phyloP scores from a whole-genome alignment of 495 filamentous ascomycete genomes.

The Bryoglossum gracile region DNA sequence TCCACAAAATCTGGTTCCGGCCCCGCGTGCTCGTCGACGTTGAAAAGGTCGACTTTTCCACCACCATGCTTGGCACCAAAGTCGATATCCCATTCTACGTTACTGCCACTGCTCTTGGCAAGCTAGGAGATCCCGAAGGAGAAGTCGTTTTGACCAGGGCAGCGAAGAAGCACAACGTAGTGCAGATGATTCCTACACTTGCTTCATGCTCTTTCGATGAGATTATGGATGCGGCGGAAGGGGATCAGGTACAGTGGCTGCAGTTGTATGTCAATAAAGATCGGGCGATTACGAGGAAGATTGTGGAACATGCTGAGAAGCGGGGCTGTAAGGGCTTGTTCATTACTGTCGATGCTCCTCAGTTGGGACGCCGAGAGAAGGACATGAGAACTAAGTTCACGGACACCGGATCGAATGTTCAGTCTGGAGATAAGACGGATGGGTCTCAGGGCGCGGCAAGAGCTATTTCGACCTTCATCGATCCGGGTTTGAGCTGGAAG shows the following conservation, averaged over 20 bases:
- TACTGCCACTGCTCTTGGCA: constrained; percentile 85
- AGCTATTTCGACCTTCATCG: constrained; percentile 90
- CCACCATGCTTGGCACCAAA: constrained; percentile 86
- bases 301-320: constrained; percentile 84
- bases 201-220: constrained; percentile 97
- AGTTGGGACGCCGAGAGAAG: constrained; percentile 91
- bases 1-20: constrained; percentile 96
- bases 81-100: constrained; percentile 82
- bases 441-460: constrained; percentile 85
- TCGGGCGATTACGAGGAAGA: constrained; percentile 79
- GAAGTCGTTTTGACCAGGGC: constrained; percentile 85
- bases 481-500: constrained; percentile 82
- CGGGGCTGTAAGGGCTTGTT: constrained; percentile 94
- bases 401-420: constrained; percentile 79
- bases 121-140: constrained; percentile 82
- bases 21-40: constrained; percentile 82
- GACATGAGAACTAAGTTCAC: constrained; percentile 90
- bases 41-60: constrained; percentile 73
- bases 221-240: constrained; percentile 76
- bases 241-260: constrained; percentile 88
- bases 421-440: constrained; percentile 64
- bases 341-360: constrained; percentile 97
- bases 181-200: constrained; percentile 98
- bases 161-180: constrained; percentile 74
- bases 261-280: constrained; percentile 99